Conservation (phyloP, 2,329 filamentous ascomycete genomes). For the Epichloe elymi region DNA sequence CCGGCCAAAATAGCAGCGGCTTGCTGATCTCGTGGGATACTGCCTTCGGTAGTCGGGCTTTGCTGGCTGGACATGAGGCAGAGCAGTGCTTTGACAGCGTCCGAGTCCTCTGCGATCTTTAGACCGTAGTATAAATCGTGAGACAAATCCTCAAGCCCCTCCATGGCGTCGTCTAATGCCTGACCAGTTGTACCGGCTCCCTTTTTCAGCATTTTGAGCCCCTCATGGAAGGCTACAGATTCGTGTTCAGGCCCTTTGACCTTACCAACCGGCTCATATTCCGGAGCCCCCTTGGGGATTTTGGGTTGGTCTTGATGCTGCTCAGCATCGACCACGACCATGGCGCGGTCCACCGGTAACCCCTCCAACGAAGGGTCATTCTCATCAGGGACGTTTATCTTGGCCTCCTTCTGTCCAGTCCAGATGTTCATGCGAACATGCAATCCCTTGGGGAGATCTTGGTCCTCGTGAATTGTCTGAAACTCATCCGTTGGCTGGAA, state of each 20-base stretch:
- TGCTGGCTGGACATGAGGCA: slow-evolving; percentile 34
- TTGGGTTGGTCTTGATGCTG: slow-evolving; percentile 15
- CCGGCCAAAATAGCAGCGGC: slow-evolving; percentile 45
- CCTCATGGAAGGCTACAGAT: slow-evolving; percentile 20
- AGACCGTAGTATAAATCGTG: slow-evolving; percentile 60
- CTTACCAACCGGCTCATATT: slow-evolving; percentile 42
- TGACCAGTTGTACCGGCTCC: slow-evolving; percentile 19
- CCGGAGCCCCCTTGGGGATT: slow-evolving; percentile 37
- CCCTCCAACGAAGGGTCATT: slow-evolving; percentile 32
- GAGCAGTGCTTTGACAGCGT: slow-evolving; percentile 40
- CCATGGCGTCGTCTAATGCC: slow-evolving; percentile 36
- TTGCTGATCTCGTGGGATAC: slow-evolving; percentile 31
- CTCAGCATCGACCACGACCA: slow-evolving; percentile 42
- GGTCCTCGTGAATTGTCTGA: slow-evolving; percentile 48
- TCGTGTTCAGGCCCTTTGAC: slow-evolving; percentile 37
- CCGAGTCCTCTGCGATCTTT: slow-evolving; percentile 43
- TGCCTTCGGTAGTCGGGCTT: slow-evolving; percentile 12
- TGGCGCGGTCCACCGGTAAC: slow-evolving; percentile 36
- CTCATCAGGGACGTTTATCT: slow-evolving; percentile 48
- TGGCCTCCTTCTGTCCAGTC: slow-evolving; percentile 52
- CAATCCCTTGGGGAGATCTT: slow-evolving; percentile 50
- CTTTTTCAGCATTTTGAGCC: slow-evolving; percentile 36
- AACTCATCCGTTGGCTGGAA: slow-evolving; percentile 54
- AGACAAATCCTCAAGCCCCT: slow-evolving; percentile 47
- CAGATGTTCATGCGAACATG: slow-evolving; percentile 53